Evolutionary conservation across 2,329 filamentous ascomycete species (phyloP), one percentile per base, ranked within the genome.

Genomic region (Claviceps quebecensis): DNA sequence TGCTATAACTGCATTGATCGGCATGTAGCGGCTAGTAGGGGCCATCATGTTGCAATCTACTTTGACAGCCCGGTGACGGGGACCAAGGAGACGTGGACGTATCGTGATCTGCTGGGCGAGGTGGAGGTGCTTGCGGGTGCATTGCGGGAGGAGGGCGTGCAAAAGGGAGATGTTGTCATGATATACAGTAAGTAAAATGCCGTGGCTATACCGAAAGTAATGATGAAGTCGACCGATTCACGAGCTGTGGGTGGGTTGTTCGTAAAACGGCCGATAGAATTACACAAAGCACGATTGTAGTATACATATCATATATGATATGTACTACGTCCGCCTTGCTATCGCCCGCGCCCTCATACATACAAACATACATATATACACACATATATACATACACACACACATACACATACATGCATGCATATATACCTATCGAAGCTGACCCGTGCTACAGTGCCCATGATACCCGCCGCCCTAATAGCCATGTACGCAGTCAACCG

Each of bases 1-100:
- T 88, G 86, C 58, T 95, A 88, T 72, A 97, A 96, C 65, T 94
- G 88, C 63, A 72, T 96, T 14, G 89, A 95, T 67, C 77, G 90
- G 14, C 90, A 96, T 67, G 88, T 96, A n/a, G 70, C 78, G 38
- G 80, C 78, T 5, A 87, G 90, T n/a, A 73, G 83, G 57, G 89
- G 89, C 14, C 75, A 84, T 45, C 70, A 76, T 48, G 74, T 83
- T 0, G 91, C 90, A 22, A 85, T 97, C 53, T 80, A 86, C 59
- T 96, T 86, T 75, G 90, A 96, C 65, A 91, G 85, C 57, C 87
- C 90, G 2, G 89, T 95, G 9, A 88, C 87, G 1, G 74, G 75
- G 2, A 75, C 74, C 8, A 88, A 89, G 65, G 76, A 83, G 66
- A 80, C 74, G 50, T 80, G 83, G 59, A 91, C 84, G 1, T 97